Evolutionary conservation across 305 asterid genomes (phyloP), one percentile per base, ranked within the genome.

Genomic region (Withania somnifera): DNA sequence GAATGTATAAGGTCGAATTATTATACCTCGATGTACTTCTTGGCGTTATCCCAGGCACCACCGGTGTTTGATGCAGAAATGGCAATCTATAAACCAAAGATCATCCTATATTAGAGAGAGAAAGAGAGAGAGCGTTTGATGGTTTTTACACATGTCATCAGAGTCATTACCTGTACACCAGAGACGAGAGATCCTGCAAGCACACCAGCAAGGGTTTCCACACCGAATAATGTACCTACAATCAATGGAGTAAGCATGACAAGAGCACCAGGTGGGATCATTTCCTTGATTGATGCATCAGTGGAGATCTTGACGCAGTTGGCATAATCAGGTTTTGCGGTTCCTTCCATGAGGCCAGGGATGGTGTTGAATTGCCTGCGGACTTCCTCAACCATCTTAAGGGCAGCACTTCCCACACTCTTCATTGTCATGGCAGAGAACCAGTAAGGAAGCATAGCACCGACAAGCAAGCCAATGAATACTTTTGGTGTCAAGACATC

Each of bases 31-130:
- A 89, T 89, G 60, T 89, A 89, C 84, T 87, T 89, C 89, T 89
- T 89, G 82, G 92, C 90, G 7, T 87, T 89, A 54, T 89, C 92
- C 92, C 90, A 89, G 4, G 91, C 91, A 58, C 91, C 91, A 56
- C 91, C 91, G 1, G 90, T 85, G 83, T 87, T 87, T 26, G 91
- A 87, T 52, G 89, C 90, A 81, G 91, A 89, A 22, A 89, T 89
- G 30, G 90, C 91, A 20, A 87, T 86, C 90, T 87, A 84, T 14
- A 36, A 47, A 50, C 26, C 71, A 61, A 52, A 77, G 24, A 66
- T 47, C 68, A 82, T 3, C 17, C 17, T 26, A 34, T 20, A 79
- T 40, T 58, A 79, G 58, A 40, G 71, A 40, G 71, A 14, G 13
- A 24, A 6, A 13, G 11, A 24, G 42, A n/a, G 24, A 10, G 4